Percentiles rank a stretch among this genome's conserved stretches.
Conservation (phyloP, 106 monocot genomes). For the Chionographis japonica region DNA sequence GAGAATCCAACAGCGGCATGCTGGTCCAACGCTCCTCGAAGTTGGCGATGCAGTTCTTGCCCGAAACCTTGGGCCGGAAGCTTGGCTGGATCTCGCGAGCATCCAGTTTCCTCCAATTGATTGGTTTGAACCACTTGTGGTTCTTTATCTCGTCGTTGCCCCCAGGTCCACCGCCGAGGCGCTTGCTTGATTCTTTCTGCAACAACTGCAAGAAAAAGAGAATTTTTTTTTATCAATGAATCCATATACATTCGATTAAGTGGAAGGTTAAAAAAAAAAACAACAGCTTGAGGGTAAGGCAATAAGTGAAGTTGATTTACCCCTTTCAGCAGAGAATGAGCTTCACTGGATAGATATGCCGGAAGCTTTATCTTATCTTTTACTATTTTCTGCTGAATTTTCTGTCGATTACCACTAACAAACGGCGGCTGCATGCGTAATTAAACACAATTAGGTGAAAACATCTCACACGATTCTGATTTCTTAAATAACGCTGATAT, state of each 20-base stretch:
- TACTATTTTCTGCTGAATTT: constrained; percentile 89
- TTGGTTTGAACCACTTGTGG: constrained; percentile 90
- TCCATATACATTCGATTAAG: no score
- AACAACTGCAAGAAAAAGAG: constrained; percentile 49
- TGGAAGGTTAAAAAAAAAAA: no score
- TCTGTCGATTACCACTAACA: constrained; percentile 63
- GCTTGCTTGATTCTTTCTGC: constrained; percentile 76
- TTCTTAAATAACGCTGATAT: no score
- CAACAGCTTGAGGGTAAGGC: background rate
- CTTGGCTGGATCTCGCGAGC: constrained; percentile 74
- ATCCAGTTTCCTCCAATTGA: constrained; percentile 84
- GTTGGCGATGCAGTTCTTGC: constrained; percentile 69
- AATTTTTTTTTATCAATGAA: background rate
- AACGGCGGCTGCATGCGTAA: constrained; percentile 71
- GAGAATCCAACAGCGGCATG: constrained; percentile 70
- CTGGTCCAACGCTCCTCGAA: constrained; percentile 83
- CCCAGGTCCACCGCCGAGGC: constrained; percentile 65
- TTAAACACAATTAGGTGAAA: no score
- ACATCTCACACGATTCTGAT: no score
- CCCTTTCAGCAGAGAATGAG: constrained; percentile 85
- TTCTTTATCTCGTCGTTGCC: constrained; percentile 82
- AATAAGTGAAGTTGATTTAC: constrained; percentile 24
- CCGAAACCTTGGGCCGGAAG: constrained; percentile 71
- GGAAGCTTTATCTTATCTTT: constrained; percentile 96
- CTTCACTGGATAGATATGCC: constrained; percentile 72